These are phyloP conservation scores for Hirschfeldia incana DNA, from an alignment of 345 rosid species.

Conservation along the genomic window DNA sequence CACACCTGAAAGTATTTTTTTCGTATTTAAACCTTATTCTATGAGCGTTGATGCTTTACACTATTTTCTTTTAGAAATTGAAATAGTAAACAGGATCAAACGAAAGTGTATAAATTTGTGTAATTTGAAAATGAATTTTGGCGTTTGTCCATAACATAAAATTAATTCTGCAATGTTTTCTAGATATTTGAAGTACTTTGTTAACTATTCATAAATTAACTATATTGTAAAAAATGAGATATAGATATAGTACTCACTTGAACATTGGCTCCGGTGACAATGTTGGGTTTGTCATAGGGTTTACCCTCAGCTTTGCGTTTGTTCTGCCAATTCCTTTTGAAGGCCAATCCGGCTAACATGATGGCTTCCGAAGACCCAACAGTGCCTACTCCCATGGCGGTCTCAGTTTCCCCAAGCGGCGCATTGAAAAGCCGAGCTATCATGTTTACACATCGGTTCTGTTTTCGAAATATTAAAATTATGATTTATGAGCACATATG, in stretches of 20 bases:
- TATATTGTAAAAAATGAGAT: background rate
- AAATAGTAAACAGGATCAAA: background rate
- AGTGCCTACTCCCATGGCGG: slow-evolving; percentile 86
- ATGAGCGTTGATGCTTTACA: background rate
- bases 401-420: slow-evolving; percentile 68
- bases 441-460: slow-evolving; percentile 96
- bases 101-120: background rate
- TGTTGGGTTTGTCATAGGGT: slow-evolving; percentile 82
- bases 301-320: slow-evolving; percentile 79
- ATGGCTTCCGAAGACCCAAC: slow-evolving; percentile 98
- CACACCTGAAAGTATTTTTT: slow-evolving; percentile 47
- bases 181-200: background rate
- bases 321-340: slow-evolving; percentile 96
- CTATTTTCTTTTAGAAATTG: background rate
- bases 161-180: background rate
- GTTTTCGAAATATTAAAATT: slow-evolving; percentile 6
- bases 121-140: background rate
- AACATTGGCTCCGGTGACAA: slow-evolving; percentile 96
- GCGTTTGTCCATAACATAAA: background rate
- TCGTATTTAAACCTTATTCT: background rate
- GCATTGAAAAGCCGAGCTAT: slow-evolving; percentile 92
- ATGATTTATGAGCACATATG: background rate
- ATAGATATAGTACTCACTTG: slow-evolving; percentile 46
- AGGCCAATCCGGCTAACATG: slow-evolving; percentile 92
- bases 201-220: background rate